Evolutionary conservation across 805 yeast species (phyloP).

Genomic region (Naumovozyma dairenensis): DNA sequence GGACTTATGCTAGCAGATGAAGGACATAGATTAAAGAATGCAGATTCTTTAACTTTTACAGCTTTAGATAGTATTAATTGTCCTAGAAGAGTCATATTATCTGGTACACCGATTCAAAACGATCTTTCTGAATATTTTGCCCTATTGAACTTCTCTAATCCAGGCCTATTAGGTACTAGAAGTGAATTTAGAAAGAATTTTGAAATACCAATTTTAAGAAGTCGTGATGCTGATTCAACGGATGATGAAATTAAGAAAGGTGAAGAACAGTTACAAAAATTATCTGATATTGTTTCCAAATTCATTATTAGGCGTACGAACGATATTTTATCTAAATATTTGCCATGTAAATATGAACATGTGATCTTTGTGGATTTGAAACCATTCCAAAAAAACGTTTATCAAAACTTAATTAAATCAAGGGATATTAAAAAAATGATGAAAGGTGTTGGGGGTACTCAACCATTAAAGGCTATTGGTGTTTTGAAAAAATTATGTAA

Average conservation of each 20-base stretch:
- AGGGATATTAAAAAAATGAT: constrained; percentile 61
- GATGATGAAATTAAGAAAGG: constrained; percentile 69
- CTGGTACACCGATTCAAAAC: constrained; percentile 96
- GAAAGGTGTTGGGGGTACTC: constrained; percentile 28
- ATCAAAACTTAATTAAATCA: constrained; percentile 65
- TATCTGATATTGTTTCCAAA: constrained; percentile 69
- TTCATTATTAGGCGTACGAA: constrained; percentile 93
- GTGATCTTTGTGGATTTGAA: constrained; percentile 85
- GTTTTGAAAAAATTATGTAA: constrained; percentile 82
- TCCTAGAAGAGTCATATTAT: constrained; percentile 78
- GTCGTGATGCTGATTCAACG: constrained; percentile 83
- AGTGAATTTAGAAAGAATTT: constrained; percentile 74
- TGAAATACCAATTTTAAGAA: constrained; percentile 68
- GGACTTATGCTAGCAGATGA: constrained; percentile 84
- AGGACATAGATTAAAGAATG: constrained; percentile 77
- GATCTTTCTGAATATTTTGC: constrained; percentile 92
- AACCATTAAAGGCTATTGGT: constrained; percentile 85
- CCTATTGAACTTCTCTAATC: constrained; percentile 82
- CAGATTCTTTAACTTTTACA: constrained; percentile 84
- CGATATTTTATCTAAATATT: constrained; percentile 84
- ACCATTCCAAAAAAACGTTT: constrained; percentile 63
- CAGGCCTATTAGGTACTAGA: constrained; percentile 82
- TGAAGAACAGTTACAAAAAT: constrained; percentile 54
- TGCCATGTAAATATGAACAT: constrained; percentile 94
- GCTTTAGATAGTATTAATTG: constrained; percentile 78